Evolutionary conservation across 2,329 filamentous ascomycete genomes (phyloP).

Genomic region (Hymenoscyphus infarciens): DNA sequence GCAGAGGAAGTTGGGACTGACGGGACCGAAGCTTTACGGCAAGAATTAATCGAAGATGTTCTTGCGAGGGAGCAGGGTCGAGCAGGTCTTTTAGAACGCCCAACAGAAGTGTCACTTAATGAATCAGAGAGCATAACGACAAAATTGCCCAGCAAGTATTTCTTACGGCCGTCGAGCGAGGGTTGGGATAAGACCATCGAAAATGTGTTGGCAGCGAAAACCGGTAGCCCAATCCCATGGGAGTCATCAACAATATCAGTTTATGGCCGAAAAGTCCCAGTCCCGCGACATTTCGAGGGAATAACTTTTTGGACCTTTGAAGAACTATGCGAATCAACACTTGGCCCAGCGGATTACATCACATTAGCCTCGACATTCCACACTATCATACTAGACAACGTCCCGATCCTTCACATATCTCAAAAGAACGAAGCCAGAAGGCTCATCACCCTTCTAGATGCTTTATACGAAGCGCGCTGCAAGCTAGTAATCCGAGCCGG

Average conservation of each 20-base stretch:
- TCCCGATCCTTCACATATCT: slow-evolving; percentile 62
- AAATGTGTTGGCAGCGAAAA: slow-evolving; percentile 22
- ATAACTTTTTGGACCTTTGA: slow-evolving; percentile 64
- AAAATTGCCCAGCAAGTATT: slow-evolving; percentile 30
- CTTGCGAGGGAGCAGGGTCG: slow-evolving; percentile 10
- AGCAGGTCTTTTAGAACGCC: background rate
- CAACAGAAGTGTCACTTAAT: background rate
- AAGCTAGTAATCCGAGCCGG: slow-evolving; percentile 68
- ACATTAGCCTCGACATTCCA: slow-evolving; percentile 76
- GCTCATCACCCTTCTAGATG: slow-evolving; percentile 77
- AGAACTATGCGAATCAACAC: slow-evolving; percentile 59
- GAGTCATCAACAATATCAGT: slow-evolving; percentile 43
- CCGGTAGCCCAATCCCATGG: slow-evolving; percentile 40
- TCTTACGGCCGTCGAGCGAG: slow-evolving; percentile 24
- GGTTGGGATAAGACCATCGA: slow-evolving; percentile 28
- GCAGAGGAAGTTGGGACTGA: slow-evolving; percentile 39
- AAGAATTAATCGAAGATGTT: slow-evolving; percentile 30
- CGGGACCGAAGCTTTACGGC: slow-evolving; percentile 36
- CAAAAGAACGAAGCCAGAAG: slow-evolving; percentile 79
- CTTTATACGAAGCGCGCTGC: slow-evolving; percentile 77
- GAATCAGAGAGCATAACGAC: background rate
- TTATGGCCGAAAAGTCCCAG: slow-evolving; percentile 61
- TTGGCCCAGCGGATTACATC: slow-evolving; percentile 80
- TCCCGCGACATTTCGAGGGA: slow-evolving; percentile 56
- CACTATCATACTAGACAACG: slow-evolving; percentile 68